Evolutionary conservation across 768 basidiomycete genomes (phyloP), one percentile per base, ranked within the genome.

Genomic region (Naganishia vishniacii): DNA sequence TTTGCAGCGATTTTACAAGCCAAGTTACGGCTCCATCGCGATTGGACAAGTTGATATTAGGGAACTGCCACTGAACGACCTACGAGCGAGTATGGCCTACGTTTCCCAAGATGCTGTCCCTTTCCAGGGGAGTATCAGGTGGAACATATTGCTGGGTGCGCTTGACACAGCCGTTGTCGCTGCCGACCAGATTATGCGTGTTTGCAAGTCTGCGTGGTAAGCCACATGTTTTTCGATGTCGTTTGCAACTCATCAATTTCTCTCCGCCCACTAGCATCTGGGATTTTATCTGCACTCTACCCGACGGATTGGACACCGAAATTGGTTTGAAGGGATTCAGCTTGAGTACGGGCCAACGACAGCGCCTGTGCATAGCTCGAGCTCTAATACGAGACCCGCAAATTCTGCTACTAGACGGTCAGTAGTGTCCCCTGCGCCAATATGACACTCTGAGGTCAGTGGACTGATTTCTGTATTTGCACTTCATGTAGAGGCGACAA

Each of bases 1-100:
- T 11, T 53, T 77, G n/a, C 69, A 73, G 32, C 70, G 74, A 0
- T 77, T 77, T 67, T 77, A 77, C 62, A 71, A 75, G 32, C 69
- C 69, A 4, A 66, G 63, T 4, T 29, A 46, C 6, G 76, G 76
- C 1, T 61, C 66, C 7, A 67, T 75, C 49, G 44, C 61, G 2
- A 51, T 77, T 20, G 73, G 73, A 40, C 71, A 73, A 0, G 40
- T 62, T 12, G 76, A 75, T 49, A 68, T 72, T 28, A 69, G 73
- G 3, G 46, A 65, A 7, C 51, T 70, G 25, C 61, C 66, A 16
- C 49, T 73, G 13, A 41, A 65, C 16, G 65, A 67, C 5, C 61
- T 70, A 18, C 64, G 72, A 16, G 67, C 44, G 8, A 59, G 64
- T 34, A 72, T 77, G 64, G 72, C 71, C 18, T 73, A 74, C 62